Base-by-base conservation (phyloP, 768 basidiomycete genomes). In the Suillus ampliporus region DNA sequence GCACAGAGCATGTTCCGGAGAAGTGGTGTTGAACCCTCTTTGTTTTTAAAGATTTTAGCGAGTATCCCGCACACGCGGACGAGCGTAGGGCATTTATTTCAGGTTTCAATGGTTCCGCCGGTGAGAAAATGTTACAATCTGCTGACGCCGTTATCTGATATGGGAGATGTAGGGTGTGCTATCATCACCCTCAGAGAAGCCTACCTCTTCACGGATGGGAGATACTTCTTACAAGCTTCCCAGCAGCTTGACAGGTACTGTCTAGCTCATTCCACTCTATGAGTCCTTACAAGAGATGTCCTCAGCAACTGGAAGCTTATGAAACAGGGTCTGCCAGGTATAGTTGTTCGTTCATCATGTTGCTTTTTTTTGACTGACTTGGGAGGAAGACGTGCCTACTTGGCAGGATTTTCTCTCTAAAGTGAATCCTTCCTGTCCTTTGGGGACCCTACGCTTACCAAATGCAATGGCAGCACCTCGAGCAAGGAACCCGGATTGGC, bases 81-180 rank as follows among this genome's bases (percentile, higher is more conserved):
- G 81, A 89, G 61, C 82, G 95, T 61, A 84, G 97, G 28, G 91
- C 86, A 0, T 99, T 86, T 78, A 93, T 99, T 66, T 95, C 94
- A 37, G 93, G 93, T 13, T 99, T 98, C 79, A 93, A 85, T 62
- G 97, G 97, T 28, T 97, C 94, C 43, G 96, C 97, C 70, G 95
- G 95, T 87, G 65, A 68, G 79, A 71, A 57, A 10, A n/a, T 58
- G 7, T 21, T 38, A 43, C 8, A 2, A 23, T 53, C 34, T 46
- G 41, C 7, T 47, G 15, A 44, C 13, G 34, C 34, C 34, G 31
- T 61, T 31, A 23, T 40, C 11, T 26, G 41, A 72, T 57, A 70
- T 58, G n/a, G 28, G 38, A 37, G n/a, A 5, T 35, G 23, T 66
- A 89, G 92, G 93, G 50, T 90, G 87, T 63, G 95, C 94, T 3